Evolutionary conservation across 805 yeast species (phyloP), one percentile per base, ranked within the genome.

Genomic region (Priceomyces haplophilus): DNA sequence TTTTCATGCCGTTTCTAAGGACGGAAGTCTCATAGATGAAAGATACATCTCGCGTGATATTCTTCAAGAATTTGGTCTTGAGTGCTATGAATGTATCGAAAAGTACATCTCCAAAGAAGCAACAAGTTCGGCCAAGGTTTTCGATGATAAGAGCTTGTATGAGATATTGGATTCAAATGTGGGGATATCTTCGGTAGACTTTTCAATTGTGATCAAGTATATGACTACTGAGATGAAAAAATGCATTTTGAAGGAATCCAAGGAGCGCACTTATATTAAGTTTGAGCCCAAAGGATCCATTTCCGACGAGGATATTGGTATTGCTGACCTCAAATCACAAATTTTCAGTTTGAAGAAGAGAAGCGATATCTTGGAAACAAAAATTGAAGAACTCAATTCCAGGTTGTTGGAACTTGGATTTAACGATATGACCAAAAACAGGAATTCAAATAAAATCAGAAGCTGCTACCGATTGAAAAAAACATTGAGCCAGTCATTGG

Each of bases 271-370:
- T 1, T 56, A 48, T 32, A 47, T 61, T 4, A 65, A 65, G 50
- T 50, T 65, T 31, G 38, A 37, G 11, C 7, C 27, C 7, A 13
- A 18, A 8, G 16, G 19, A 11, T 39, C 32, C 1, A 49, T 68
- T 6, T 46, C 59, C 1, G 60, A 58, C 4, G 61, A 59, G 24
- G 75, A 69, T 33, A 51, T 60, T 8, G 58, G 58, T 7, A 56
- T 69, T 3, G 54, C 62, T 8, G 50, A 62, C 23, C 25, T 70
- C 17, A 57, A 64, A 34, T 40, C 53, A 6, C 48, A 47, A 17
- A 48, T 62, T 17, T 34, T 41, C 17, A 54, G 45, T 11, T 42
- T 64, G 4, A 42, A 43, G 4, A 55, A 47, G 13, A 55, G 63
- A 7, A 51, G 44, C 7, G 34, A 24, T 1, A 43, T 50, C 10